These are phyloP conservation scores for Aspergillus ustus DNA, from an alignment of 2,329 filamentous ascomycete species.

Conservation along the genomic window DNA sequence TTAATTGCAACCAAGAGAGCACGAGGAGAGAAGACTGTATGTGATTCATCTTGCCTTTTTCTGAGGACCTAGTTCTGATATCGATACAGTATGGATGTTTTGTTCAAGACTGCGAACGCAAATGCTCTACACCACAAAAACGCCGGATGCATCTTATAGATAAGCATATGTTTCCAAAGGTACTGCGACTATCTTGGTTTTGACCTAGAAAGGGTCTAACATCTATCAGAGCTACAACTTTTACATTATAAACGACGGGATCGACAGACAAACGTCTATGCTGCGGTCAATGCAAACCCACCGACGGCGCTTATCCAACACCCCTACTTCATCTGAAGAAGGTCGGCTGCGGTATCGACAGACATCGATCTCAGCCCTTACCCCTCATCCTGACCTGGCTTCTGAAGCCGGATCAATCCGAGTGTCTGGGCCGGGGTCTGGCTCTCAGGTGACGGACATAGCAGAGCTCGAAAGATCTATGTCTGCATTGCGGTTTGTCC, in stretches of 20 bases:
- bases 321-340: slow-evolving; percentile 37
- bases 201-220: neutral
- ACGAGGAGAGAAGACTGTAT: slow-evolving; percentile 82
- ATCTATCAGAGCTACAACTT: slow-evolving; percentile 75
- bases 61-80: neutral
- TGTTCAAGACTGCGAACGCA: slow-evolving; percentile 82
- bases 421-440: neutral
- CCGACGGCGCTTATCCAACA: slow-evolving; percentile 40
- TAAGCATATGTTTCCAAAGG: slow-evolving; percentile 86
- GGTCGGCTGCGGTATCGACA: slow-evolving; percentile 38
- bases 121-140: slow-evolving; percentile 83
- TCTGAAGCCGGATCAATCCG: slow-evolving; percentile 1
- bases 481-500: slow-evolving; percentile 51
- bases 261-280: slow-evolving; percentile 82
- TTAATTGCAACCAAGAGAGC: slow-evolving; percentile 73
- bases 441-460: slow-evolving; percentile 36
- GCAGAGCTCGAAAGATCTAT: slow-evolving; percentile 48
- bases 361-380: slow-evolving; percentile 32
- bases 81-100: slow-evolving; percentile 80
- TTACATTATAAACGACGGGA: slow-evolving; percentile 82
- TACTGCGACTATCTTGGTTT: slow-evolving; percentile 24
- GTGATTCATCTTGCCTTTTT: slow-evolving; percentile 34
- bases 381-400: neutral
- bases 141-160: slow-evolving; percentile 87
- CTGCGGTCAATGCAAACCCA: slow-evolving; percentile 54